Conservation (phyloP, 805 yeast genomes). For the Lipomyces mesembrius region DNA sequence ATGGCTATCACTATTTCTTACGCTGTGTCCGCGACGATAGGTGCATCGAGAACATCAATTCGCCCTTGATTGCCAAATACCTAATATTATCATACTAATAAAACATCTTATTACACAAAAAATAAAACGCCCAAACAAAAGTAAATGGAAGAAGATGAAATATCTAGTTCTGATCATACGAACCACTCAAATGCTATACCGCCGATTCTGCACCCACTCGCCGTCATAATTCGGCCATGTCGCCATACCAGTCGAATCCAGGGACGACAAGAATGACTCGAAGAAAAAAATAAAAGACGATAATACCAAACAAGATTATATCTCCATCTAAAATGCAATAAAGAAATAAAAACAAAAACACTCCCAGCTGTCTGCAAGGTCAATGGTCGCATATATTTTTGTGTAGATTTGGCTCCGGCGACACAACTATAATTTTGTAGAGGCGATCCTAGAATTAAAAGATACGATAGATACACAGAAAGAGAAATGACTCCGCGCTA, state of each 20-base stretch:
- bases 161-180: not conserved
- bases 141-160: conserved; percentile 1
- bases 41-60: not conserved
- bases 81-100: not conserved
- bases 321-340: not conserved
- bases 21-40: not conserved
- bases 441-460: not conserved
- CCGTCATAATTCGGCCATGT: not conserved
- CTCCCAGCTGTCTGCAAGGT: not conserved
- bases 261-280: not conserved
- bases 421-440: not conserved
- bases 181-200: not conserved
- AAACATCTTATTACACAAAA: conserved; percentile 4
- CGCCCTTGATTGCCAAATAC: not conserved
- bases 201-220: not conserved
- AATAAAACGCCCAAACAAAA: conserved; percentile 7
- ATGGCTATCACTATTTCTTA: not conserved
- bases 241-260: not conserved
- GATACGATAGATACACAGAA: conserved; percentile 3
- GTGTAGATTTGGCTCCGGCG: not conserved
- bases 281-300: not conserved
- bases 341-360: not conserved
- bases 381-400: too few relatives aligned
- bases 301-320: not conserved
- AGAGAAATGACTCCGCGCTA: not conserved